Evolutionary conservation across 208 protist species (phyloP).

Genomic region (Hexamita inflata): DNA sequence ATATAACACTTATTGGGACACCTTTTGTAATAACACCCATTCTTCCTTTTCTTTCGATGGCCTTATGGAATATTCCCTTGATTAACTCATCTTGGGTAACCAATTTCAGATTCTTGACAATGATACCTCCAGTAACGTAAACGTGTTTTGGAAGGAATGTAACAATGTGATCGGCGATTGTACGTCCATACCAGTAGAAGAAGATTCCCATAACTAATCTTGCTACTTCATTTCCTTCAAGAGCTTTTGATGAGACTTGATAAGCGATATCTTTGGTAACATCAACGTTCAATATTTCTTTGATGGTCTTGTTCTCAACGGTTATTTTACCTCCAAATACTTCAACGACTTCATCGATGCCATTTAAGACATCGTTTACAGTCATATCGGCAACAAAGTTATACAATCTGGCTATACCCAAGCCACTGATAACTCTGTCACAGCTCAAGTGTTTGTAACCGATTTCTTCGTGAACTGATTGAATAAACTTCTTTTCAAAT

Average conservation of each 20-base stretch:
- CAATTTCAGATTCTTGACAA: slow-evolving; percentile 8
- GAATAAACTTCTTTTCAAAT: neutral
- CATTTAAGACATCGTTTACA: neutral
- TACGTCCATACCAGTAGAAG: slow-evolving; percentile 14
- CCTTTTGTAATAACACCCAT: too few species aligned
- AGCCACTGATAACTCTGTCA: neutral
- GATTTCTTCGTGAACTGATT: neutral
- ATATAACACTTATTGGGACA: too few species aligned
- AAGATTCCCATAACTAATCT: neutral
- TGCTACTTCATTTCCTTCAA: neutral
- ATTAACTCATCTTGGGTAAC: too few species aligned
- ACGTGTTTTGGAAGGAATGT: neutral
- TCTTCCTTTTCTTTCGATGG: too few species aligned
- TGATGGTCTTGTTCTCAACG: neutral
- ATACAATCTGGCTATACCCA: neutral
- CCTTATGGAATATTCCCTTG: too few species aligned
- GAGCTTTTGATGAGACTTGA: too few species aligned
- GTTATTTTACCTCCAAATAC: neutral
- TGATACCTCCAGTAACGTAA: slow-evolving; percentile 1
- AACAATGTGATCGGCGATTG: neutral
- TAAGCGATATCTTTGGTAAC: too few species aligned
- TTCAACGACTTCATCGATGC: neutral
- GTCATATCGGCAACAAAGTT: neutral
- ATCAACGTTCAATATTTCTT: too few species aligned
- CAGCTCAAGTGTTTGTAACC: neutral